These are phyloP conservation scores for Cytospora paraplurivora DNA, from an alignment of 2,329 filamentous ascomycete genomes.

Conservation along the genomic window DNA sequence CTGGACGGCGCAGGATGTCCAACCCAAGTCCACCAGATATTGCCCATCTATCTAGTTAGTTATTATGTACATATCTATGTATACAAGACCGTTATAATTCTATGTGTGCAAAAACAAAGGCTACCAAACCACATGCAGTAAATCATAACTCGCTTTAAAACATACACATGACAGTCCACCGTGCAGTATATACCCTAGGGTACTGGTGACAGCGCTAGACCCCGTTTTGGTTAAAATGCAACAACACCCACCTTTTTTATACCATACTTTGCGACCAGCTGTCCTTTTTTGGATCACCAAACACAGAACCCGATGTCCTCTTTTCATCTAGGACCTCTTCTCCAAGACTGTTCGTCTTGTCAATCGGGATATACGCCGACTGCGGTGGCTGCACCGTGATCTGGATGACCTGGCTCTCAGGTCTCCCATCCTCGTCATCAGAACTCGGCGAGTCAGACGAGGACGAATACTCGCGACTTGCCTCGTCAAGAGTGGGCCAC, in stretches of 20 bases:
- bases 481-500: not conserved
- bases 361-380: slow-evolving; percentile 6
- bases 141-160: not conserved
- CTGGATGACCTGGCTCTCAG: not conserved
- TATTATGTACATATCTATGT: no score
- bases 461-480: not conserved
- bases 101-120: no score
- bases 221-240: not conserved
- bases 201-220: not conserved
- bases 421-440: not conserved
- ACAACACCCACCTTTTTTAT: not conserved
- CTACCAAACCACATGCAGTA: not conserved
- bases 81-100: no score
- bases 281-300: not conserved
- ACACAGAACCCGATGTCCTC: not conserved
- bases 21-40: no score
- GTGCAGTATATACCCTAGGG: not conserved
- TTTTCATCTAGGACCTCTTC: slow-evolving; percentile 6
- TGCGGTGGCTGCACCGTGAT: slow-evolving; percentile 7
- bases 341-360: not conserved
- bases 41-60: not conserved
- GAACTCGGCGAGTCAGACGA: not conserved
- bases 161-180: no score
- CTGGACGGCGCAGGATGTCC: no score
- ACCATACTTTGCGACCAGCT: not conserved